phyloP scores from a whole-genome alignment of 192 early-diverging fungal species.

The Endogone sp. region DNA sequence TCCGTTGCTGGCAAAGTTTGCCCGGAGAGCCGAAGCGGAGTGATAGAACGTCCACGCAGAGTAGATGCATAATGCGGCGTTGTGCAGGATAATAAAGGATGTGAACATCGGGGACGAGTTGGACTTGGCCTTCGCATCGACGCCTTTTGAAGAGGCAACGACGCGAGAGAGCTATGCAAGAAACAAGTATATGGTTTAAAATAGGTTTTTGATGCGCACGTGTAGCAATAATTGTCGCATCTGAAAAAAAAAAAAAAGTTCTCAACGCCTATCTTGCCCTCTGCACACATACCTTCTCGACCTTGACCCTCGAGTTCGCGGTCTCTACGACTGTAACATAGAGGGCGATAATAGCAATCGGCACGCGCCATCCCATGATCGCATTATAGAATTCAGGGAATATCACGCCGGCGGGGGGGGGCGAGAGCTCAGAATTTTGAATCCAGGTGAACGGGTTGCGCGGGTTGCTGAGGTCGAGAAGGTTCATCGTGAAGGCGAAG shows the following conservation, averaged over 20 bases:
- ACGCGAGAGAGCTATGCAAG: conserved; percentile 34
- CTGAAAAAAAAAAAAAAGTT: too few species aligned
- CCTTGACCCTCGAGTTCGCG: conserved; percentile 18
- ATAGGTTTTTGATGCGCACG: not conserved
- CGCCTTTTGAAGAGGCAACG: conserved; percentile 22
- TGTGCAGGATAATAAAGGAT: conserved; percentile 59
- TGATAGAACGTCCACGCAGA: conserved; percentile 59
- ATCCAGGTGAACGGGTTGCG: conserved; percentile 2
- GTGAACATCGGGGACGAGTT: conserved; percentile 44
- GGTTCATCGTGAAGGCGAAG: not conserved
- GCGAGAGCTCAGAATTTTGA: not conserved
- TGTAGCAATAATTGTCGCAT: too few species aligned
- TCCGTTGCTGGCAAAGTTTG: conserved; percentile 35
- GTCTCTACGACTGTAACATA: conserved; percentile 31
- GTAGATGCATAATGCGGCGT: conserved; percentile 58
- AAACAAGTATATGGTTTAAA: not conserved
- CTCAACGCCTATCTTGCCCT: not conserved
- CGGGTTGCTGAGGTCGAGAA: not conserved
- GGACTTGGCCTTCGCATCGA: not conserved
- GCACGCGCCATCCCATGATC: conserved; percentile 33
- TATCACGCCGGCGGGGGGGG: conserved; percentile 23
- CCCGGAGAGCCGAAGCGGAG: conserved; percentile 44
- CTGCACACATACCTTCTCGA: not conserved
- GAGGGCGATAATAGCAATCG: conserved; percentile 14
- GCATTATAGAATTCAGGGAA: conserved; percentile 31